phyloP scores from a whole-genome alignment of 352 stramenopile genomes.

The Phytophthora fragariae region DNA sequence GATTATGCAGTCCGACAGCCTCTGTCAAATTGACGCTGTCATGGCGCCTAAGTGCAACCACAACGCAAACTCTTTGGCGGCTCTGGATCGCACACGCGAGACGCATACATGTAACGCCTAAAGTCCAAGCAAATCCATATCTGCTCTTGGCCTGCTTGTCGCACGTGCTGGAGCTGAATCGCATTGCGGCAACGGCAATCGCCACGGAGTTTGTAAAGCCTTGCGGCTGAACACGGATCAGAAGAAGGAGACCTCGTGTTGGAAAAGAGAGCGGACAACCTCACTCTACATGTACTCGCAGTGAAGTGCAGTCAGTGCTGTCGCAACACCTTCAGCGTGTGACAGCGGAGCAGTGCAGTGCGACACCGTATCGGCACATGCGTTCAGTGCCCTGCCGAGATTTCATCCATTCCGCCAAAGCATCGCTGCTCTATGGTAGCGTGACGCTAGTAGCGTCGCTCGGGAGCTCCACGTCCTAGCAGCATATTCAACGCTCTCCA shows the following conservation, averaged over 20 bases:
- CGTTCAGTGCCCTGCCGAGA: neutral
- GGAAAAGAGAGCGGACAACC: neutral
- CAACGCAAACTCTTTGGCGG: constrained; percentile 7
- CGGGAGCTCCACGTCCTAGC: too few relatives aligned
- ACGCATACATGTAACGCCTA: neutral
- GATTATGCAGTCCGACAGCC: constrained; percentile 16
- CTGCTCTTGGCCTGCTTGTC: constrained; percentile 7
- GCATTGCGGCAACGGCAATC: neutral
- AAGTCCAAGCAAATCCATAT: constrained; percentile 12
- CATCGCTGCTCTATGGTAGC: too few relatives aligned
- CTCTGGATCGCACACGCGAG: constrained; percentile 9
- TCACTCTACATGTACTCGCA: neutral
- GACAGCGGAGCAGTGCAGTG: constrained; percentile 12
- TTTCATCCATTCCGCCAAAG: too few relatives aligned
- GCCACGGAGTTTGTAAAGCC: neutral
- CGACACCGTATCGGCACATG: constrained; percentile 14
- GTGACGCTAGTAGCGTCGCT: too few relatives aligned
- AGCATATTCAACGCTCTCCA: neutral
- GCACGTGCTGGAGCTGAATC: constrained; percentile 20
- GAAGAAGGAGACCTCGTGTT: neutral
- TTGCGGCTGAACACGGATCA: neutral
- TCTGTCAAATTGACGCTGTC: constrained; percentile 21
- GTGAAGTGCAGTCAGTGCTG: constrained; percentile 5
- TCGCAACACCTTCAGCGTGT: constrained; percentile 20
- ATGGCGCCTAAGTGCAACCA: constrained; percentile 20